A percentile compares a stretch with the other conserved stretches of the same genome.
phyloP scores from a whole-genome alignment of 2,329 filamentous ascomycete species.

The Acephala macrosclerotiorum region DNA sequence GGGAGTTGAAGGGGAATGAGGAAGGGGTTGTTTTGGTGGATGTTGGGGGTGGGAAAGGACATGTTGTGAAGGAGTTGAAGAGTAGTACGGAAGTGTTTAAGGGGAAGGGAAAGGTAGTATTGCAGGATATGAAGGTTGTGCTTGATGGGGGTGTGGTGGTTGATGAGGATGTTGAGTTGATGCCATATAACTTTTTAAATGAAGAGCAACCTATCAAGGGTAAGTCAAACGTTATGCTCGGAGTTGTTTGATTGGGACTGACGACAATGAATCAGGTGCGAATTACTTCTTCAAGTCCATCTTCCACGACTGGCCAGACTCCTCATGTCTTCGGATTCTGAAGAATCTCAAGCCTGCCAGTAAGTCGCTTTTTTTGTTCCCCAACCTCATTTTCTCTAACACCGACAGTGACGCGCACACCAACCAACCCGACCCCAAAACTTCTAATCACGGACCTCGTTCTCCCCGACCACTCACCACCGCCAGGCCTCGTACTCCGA shows the following conservation, averaged over 20 bases:
- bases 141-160: slow-evolving; percentile 21
- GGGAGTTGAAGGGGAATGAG: slow-evolving; percentile 11
- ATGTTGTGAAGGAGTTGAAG: slow-evolving; percentile 28
- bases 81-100: slow-evolving; percentile 10
- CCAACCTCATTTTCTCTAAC: not conserved
- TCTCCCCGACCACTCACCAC: slow-evolving; percentile 22
- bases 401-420: not conserved
- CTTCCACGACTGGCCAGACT: slow-evolving; percentile 51
- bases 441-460: slow-evolving; percentile 27
- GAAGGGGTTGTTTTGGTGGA: slow-evolving; percentile 28
- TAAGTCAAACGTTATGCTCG: slow-evolving; percentile 27
- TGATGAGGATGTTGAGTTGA: slow-evolving; percentile 35
- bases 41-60: slow-evolving; percentile 30
- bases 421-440: slow-evolving; percentile 12
- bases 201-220: slow-evolving; percentile 43
- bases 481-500: slow-evolving; percentile 13
- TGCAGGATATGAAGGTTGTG: slow-evolving; percentile 35
- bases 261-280: slow-evolving; percentile 18
- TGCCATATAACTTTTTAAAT: slow-evolving; percentile 46
- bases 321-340: slow-evolving; percentile 25
- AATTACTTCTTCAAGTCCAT: slow-evolving; percentile 47
- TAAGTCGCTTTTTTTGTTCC: not conserved
- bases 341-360: slow-evolving; percentile 22
- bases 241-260: not conserved
- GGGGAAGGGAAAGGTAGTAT: slow-evolving; percentile 28